Evolutionary conservation across 352 stramenopile species (phyloP).

Genomic region (Aphanomyces euteiches): DNA sequence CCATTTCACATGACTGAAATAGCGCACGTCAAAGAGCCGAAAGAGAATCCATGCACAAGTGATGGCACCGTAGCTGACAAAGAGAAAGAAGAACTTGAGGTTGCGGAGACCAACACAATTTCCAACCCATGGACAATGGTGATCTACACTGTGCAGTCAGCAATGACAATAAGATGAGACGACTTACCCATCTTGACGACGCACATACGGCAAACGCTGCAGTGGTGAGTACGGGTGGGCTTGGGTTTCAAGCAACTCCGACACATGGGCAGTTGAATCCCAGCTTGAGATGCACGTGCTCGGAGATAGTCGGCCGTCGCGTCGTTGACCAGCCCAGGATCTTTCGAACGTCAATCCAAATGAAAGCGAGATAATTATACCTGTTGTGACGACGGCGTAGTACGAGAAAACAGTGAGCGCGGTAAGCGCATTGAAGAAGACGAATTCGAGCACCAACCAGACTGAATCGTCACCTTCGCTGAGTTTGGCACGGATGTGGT

Average conservation of each 20-base stretch:
- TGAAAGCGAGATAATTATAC: conserved; percentile 31
- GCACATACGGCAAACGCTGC: conserved; percentile 81
- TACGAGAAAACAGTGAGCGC: conserved; percentile 54
- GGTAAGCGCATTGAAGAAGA: conserved; percentile 60
- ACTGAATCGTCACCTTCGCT: conserved; percentile 32
- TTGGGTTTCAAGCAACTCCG: conserved; percentile 66
- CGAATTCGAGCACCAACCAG: conserved; percentile 38
- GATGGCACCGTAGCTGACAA: conserved; percentile 73
- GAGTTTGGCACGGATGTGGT: conserved; percentile 47
- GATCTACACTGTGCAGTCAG: conserved; percentile 59
- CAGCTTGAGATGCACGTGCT: conserved; percentile 56
- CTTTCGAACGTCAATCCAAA: conserved; percentile 32
- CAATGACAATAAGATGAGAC: no score
- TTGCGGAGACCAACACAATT: conserved; percentile 81
- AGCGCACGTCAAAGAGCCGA: conserved; percentile 53
- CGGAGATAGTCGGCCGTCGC: conserved; percentile 50
- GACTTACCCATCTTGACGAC: conserved; percentile 79
- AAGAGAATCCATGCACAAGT: conserved; percentile 55
- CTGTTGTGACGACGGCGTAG: conserved; percentile 69
- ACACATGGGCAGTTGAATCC: conserved; percentile 56
- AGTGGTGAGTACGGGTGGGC: conserved; percentile 79
- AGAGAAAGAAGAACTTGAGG: conserved; percentile 87
- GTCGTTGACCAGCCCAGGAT: conserved; percentile 75
- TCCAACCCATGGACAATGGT: conserved; percentile 96
- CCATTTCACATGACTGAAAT: conserved; percentile 24